phyloP scores from a whole-genome alignment of 106 monocot species.

The Dendrobium officinale region DNA sequence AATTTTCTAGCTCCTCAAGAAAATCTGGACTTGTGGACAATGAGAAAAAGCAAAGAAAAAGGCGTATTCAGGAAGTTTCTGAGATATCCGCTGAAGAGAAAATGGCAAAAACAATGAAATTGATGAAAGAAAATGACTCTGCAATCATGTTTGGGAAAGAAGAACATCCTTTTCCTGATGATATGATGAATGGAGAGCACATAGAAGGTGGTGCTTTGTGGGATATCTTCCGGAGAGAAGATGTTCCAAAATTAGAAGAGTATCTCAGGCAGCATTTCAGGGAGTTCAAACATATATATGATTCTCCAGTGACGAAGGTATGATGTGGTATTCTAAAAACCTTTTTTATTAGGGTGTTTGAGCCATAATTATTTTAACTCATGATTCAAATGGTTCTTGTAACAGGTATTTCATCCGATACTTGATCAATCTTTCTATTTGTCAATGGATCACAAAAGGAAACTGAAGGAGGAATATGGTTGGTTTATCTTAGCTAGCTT shows the following conservation, averaged over 20 bases:
- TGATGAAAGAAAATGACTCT: neutral
- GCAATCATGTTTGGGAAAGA: neutral
- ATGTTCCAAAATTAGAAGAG: conserved; percentile 30
- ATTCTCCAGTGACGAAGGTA: conserved; percentile 30
- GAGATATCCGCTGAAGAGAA: neutral
- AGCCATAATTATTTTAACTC: neutral
- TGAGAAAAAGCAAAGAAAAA: neutral
- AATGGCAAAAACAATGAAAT: neutral
- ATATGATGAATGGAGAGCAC: neutral
- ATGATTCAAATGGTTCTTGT: neutral
- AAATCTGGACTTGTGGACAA: neutral
- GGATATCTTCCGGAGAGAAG: conserved; percentile 62
- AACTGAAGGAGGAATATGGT: conserved; percentile 79
- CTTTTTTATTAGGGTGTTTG: neutral
- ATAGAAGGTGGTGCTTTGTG: conserved; percentile 45
- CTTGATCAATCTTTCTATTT: conserved; percentile 77
- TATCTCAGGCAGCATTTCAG: conserved; percentile 34
- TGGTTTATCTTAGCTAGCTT: conserved; percentile 11
- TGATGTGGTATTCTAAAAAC: neutral
- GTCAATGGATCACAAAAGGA: conserved; percentile 52
- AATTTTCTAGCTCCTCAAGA: too few relatives aligned
- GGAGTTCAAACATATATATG: conserved; percentile 45
- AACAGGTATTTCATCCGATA: conserved; percentile 61
- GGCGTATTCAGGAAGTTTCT: neutral
- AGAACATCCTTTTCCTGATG: neutral